Base-by-base conservation (phyloP, 108 stramenopile genomes). In the Pinguiococcus pyrenoidosus region DNA sequence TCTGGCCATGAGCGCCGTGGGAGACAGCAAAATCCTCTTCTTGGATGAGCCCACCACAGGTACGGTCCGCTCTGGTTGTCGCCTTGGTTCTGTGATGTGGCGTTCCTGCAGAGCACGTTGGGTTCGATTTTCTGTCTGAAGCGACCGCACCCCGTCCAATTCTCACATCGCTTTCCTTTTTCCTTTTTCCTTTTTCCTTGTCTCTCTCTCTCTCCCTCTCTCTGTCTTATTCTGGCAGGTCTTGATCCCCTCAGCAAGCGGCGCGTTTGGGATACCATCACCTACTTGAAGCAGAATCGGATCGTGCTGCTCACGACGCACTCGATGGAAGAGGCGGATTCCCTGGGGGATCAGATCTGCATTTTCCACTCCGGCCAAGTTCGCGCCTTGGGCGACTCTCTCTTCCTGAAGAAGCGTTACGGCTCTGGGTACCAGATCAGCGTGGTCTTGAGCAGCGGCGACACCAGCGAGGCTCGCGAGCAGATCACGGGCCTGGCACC, bases 401-500 rank as follows among this genome's bases (percentile, higher is more conserved):
- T 95, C 24, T 92, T 91, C 54, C 67, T 99, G 28, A 96, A 92
- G 72, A 83, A 76, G 52, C 49, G 55, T 16, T 96, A 82, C 45
- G 90, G 94, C 1, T 84, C 79, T 1, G 90, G 94, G 24, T 95
- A 87, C 55, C n/a, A n/a, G n/a, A n/a, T n/a, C n/a, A n/a, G n/a
- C n/a, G n/a, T n/a, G n/a, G n/a, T n/a, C n/a, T n/a, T n/a, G n/a
- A n/a, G n/a, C n/a, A n/a, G n/a, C n/a, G n/a, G n/a, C n/a, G n/a
- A n/a, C n/a, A n/a, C n/a, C n/a, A n/a, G n/a, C n/a, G n/a, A n/a
- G n/a, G n/a, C n/a, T n/a, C n/a, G n/a, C n/a, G n/a, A n/a, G n/a
- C n/a, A n/a, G n/a, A n/a, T n/a, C n/a, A n/a, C n/a, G n/a, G n/a
- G n/a, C n/a, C n/a, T n/a, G n/a, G n/a, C n/a, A n/a, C n/a, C n/a